phyloP scores from a whole-genome alignment of 2,329 filamentous ascomycete genomes.

The Fusarium longipes region DNA sequence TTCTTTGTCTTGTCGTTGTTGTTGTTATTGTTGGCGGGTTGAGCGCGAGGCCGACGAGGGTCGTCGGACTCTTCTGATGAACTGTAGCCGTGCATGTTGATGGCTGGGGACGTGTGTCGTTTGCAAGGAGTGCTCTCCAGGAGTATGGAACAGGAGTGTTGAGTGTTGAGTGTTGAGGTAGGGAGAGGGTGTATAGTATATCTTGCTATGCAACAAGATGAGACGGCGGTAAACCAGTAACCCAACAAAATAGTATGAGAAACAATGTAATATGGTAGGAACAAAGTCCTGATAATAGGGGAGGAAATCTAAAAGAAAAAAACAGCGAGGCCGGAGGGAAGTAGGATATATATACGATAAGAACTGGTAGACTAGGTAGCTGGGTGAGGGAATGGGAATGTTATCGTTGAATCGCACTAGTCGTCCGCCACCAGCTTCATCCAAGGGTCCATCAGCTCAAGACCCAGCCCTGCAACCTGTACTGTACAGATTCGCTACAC shows the following conservation, averaged over 20 bases:
- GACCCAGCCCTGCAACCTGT: constrained; percentile 20
- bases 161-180: background rate
- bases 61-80: constrained; percentile 64
- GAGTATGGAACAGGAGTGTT: background rate
- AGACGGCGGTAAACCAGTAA: background rate
- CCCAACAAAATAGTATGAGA: background rate
- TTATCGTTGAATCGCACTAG: constrained; percentile 19
- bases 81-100: constrained; percentile 59
- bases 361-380: background rate
- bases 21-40: constrained; percentile 50
- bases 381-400: constrained; percentile 5
- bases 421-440: constrained; percentile 21
- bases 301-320: background rate
- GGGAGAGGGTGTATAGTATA: background rate
- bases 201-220: constrained; percentile 2
- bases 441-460: constrained; percentile 13
- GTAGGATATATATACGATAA: constrained; percentile 27
- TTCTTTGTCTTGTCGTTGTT: constrained; percentile 62
- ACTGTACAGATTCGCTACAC: constrained; percentile 21
- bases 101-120: background rate
- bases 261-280: background rate
- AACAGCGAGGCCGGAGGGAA: constrained; percentile 23
- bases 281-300: constrained; percentile 4
- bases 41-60: constrained; percentile 52
- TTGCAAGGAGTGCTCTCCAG: background rate